These are phyloP conservation scores for Globisporangium nagaii DNA, from an alignment of 352 stramenopile species.

Conservation along the genomic window DNA sequence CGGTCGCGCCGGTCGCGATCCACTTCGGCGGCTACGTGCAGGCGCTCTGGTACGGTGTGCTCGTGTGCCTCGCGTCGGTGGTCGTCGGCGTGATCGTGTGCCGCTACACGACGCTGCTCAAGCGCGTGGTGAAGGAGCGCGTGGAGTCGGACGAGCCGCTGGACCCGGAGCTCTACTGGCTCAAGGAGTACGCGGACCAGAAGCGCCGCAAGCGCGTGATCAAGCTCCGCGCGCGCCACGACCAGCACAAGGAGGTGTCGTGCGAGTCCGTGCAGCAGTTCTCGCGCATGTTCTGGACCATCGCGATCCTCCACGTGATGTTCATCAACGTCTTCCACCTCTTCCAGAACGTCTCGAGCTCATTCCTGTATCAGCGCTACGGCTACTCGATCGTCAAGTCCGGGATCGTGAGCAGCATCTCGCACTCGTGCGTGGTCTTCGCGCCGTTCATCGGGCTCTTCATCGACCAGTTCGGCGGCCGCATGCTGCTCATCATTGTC, in stretches of 20 bases:
- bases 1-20: conserved; percentile 77
- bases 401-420: conserved; percentile 74
- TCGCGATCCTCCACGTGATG: conserved; percentile 80
- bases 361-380: conserved; percentile 84
- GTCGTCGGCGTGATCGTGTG: conserved; percentile 51
- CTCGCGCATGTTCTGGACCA: conserved; percentile 84
- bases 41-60: conserved; percentile 77
- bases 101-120: conserved; percentile 54
- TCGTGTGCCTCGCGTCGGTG: conserved; percentile 50
- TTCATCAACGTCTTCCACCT: conserved; percentile 91
- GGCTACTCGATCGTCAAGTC: conserved; percentile 83
- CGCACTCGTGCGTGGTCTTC: conserved; percentile 78
- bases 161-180: conserved; percentile 55
- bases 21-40: conserved; percentile 84
- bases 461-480: conserved; percentile 86
- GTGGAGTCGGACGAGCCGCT: conserved; percentile 48
- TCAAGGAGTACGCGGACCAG: conserved; percentile 62
- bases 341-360: conserved; percentile 89
- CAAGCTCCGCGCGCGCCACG: not conserved
- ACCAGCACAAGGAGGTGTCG: conserved; percentile 21
- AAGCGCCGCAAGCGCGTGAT: conserved; percentile 53
- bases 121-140: conserved; percentile 57
- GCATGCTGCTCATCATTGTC: conserved; percentile 74
- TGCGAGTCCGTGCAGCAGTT: conserved; percentile 69
- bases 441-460: conserved; percentile 84